Conservation (phyloP, 306 rosid genomes). For the Dalbergia cultrata region DNA sequence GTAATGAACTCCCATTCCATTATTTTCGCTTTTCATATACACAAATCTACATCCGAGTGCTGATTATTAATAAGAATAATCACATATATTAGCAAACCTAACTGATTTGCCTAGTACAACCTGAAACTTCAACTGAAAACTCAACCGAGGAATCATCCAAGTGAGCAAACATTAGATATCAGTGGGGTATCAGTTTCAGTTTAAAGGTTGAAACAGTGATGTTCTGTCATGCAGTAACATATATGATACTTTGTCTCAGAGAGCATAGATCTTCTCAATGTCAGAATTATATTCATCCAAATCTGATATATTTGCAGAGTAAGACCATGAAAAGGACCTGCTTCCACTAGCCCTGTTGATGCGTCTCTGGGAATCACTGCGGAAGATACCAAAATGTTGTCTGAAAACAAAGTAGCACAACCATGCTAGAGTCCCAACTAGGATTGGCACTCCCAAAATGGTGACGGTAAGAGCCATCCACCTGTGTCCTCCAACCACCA, state of each 20-base stretch:
- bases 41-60: constrained; percentile 44
- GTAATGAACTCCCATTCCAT: neutral
- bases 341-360: constrained; percentile 84
- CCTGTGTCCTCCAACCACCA: constrained; percentile 69
- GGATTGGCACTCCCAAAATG: constrained; percentile 74
- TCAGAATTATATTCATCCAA: constrained; percentile 84
- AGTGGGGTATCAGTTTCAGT: constrained; percentile 33
- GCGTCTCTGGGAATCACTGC: constrained; percentile 81
- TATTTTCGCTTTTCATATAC: constrained; percentile 5
- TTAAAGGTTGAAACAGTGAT: constrained; percentile 39
- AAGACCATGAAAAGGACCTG: constrained; percentile 92
- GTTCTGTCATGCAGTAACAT: neutral
- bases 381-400: constrained; percentile 74
- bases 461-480: constrained; percentile 95
- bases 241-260: constrained; percentile 48
- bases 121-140: constrained; percentile 34
- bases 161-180: neutral
- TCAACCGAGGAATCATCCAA: constrained; percentile 10
- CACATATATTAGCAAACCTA: neutral
- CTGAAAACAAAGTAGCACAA: constrained; percentile 91
- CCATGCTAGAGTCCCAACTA: constrained; percentile 84
- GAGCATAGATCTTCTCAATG: constrained; percentile 80
- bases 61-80: constrained; percentile 19
- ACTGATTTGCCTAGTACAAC: constrained; percentile 16
- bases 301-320: constrained; percentile 87